phyloP scores from a whole-genome alignment of 2,329 filamentous ascomycete species.

The Stemphylium beticola region DNA sequence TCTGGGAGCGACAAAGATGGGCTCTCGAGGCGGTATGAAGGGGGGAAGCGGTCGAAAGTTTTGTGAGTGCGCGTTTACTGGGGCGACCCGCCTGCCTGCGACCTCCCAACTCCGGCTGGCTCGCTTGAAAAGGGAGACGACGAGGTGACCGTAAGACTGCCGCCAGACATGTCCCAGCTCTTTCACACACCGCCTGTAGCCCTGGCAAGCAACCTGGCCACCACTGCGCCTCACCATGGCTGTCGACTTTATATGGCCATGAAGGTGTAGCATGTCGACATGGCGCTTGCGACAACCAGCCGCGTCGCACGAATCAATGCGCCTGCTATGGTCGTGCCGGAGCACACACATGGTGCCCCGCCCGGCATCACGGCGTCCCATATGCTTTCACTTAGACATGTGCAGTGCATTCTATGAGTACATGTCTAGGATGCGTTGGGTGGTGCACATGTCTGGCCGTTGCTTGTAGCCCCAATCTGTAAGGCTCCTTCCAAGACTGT shows the following conservation, averaged over 20 bases:
- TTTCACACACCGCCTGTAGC: neutral
- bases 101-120: slow-evolving; percentile 11
- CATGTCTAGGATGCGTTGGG: neutral
- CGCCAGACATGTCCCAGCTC: neutral
- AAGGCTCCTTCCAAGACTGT: neutral
- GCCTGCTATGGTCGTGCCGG: slow-evolving; percentile 17
- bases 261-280: neutral
- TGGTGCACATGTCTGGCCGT: slow-evolving; percentile 1
- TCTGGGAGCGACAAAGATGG: slow-evolving; percentile 10
- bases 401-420: neutral
- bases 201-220: neutral
- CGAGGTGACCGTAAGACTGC: slow-evolving; percentile 2
- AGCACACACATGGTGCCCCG: slow-evolving; percentile 12
- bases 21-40: slow-evolving; percentile 12
- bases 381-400: neutral
- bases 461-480: neutral
- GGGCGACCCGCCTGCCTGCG: slow-evolving; percentile 12
- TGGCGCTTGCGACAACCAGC: slow-evolving; percentile 1
- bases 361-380: neutral
- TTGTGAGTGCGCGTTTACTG: slow-evolving; percentile 22
- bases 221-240: neutral
- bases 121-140: slow-evolving; percentile 10
- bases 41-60: slow-evolving; percentile 19
- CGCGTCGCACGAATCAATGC: slow-evolving; percentile 7
- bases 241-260: neutral